These are phyloP conservation scores for Cystoderma amianthinum DNA, from an alignment of 768 basidiomycete species.

Conservation along the genomic window DNA sequence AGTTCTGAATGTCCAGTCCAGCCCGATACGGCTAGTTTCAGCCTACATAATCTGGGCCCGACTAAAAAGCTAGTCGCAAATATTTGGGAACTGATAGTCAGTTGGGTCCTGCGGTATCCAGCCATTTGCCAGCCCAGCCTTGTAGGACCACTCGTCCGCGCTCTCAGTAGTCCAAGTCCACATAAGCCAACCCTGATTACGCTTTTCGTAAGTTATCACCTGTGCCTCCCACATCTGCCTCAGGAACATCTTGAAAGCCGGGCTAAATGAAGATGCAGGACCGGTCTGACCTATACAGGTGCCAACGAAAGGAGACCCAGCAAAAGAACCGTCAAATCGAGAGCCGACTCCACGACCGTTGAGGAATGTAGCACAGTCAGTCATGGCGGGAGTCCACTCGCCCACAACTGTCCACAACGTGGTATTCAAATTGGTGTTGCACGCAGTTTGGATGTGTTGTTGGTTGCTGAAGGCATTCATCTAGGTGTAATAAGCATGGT, in stretches of 20 bases:
- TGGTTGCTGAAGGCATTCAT: slow-evolving; percentile 36
- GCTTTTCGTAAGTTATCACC: slow-evolving; percentile 62
- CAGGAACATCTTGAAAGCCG: slow-evolving; percentile 75
- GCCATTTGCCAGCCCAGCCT: slow-evolving; percentile 69
- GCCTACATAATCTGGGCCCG: too few species aligned
- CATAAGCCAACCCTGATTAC: slow-evolving; percentile 62
- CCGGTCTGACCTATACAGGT: slow-evolving; percentile 74
- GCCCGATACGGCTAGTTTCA: too few species aligned
- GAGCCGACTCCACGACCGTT: slow-evolving; percentile 76
- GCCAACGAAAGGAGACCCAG: slow-evolving; percentile 63
- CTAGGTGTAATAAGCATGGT: slow-evolving; percentile 17
- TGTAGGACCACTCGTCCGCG: slow-evolving; percentile 89
- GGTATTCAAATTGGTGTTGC: slow-evolving; percentile 37
- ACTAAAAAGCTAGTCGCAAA: slow-evolving; percentile 46
- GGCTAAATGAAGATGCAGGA: slow-evolving; percentile 64
- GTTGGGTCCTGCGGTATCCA: slow-evolving; percentile 74
- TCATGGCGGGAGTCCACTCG: slow-evolving; percentile 79
- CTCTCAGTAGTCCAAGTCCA: slow-evolving; percentile 84
- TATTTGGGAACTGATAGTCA: slow-evolving; percentile 45
- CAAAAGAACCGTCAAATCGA: slow-evolving; percentile 55
- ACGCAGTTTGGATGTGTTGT: slow-evolving; percentile 59
- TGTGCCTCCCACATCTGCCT: slow-evolving; percentile 84
- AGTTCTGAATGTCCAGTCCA: too few species aligned
- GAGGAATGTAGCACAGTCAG: slow-evolving; percentile 75
- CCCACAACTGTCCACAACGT: slow-evolving; percentile 81